Percentiles rank a stretch among this genome's conserved stretches.
Evolutionary conservation across 2,329 filamentous ascomycete species (phyloP).

Genomic region (Verticillium longisporum): DNA sequence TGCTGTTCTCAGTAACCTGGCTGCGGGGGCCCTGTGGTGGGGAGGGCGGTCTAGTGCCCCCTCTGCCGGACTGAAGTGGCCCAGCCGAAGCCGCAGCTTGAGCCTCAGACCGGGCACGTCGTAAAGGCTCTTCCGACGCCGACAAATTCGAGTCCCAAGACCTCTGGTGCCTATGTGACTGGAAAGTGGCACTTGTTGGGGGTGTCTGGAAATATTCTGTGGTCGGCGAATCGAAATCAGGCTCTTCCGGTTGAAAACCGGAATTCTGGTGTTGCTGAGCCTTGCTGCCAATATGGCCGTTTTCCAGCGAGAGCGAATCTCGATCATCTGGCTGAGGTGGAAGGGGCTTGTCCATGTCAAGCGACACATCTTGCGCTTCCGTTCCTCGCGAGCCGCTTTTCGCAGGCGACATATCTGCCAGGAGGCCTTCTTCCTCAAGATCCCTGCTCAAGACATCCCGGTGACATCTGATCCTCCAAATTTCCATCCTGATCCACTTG

Average conservation of each 20-base stretch:
- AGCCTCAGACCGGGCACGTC: conserved; percentile 35
- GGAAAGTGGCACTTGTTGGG: conserved; percentile 32
- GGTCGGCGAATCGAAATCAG: conserved; percentile 27
- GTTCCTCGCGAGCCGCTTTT: conserved; percentile 23
- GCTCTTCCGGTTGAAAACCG: background rate
- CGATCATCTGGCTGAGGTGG: background rate
- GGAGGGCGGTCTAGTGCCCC: background rate
- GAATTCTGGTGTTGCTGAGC: background rate
- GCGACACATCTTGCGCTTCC: conserved; percentile 15
- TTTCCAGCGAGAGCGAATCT: background rate
- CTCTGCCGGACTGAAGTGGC: conserved; percentile 6
- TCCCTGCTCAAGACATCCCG: conserved; percentile 82
- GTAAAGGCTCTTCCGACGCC: conserved; percentile 17
- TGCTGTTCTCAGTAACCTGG: background rate
- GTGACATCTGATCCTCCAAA: conserved; percentile 88
- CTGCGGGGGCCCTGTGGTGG: background rate
- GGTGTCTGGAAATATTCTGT: conserved; percentile 44
- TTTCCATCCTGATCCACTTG: conserved; percentile 90
- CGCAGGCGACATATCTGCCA: conserved; percentile 24
- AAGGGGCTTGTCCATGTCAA: conserved; percentile 11
- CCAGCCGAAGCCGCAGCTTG: conserved; percentile 30
- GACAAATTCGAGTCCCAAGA: conserved; percentile 34
- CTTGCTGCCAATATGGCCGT: background rate
- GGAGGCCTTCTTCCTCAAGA: conserved; percentile 64
- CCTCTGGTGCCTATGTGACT: conserved; percentile 26